These are phyloP conservation scores for Eucalyptus pauciflora DNA, from an alignment of 345 rosid genomes.

Conservation along the genomic window DNA sequence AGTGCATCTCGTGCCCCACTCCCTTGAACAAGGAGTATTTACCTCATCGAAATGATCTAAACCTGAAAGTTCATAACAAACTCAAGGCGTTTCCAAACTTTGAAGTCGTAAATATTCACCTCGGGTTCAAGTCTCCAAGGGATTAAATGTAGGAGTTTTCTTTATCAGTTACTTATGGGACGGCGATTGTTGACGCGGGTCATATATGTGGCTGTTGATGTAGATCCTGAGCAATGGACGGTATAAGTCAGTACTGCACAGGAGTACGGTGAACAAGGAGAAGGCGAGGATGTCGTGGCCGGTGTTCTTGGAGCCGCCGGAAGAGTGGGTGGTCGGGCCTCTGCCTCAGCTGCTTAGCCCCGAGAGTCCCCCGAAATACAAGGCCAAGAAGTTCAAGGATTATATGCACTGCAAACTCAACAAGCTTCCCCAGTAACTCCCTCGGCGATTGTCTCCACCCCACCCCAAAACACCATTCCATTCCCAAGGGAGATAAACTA, in stretches of 20 bases:
- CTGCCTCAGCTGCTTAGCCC: slow-evolving; percentile 35
- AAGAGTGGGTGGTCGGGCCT: slow-evolving; percentile 52
- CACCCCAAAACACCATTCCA: neutral
- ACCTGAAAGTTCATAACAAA: neutral
- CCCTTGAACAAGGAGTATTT: neutral
- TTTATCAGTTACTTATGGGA: neutral
- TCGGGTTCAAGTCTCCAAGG: neutral
- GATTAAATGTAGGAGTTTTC: neutral
- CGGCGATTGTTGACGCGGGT: neutral
- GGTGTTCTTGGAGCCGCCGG: slow-evolving; percentile 77
- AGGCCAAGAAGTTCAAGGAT: slow-evolving; percentile 56
- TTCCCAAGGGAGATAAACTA: neutral
- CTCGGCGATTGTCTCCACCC: neutral
- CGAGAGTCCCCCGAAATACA: slow-evolving; percentile 40
- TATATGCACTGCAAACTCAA: slow-evolving; percentile 68
- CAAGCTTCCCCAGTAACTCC: slow-evolving; percentile 44
- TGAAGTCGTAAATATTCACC: neutral
- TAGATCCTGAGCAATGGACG: slow-evolving; percentile 75
- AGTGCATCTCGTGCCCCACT: neutral
- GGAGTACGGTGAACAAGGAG: slow-evolving; percentile 60
- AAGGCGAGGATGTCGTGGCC: slow-evolving; percentile 96
- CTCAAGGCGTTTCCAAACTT: neutral
- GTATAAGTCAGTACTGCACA: slow-evolving; percentile 57
- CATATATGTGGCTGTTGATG: neutral
- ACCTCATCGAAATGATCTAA: neutral